These are phyloP conservation scores for Leishmania major DNA, from an alignment of 208 protist species.

Conservation along the genomic window DNA sequence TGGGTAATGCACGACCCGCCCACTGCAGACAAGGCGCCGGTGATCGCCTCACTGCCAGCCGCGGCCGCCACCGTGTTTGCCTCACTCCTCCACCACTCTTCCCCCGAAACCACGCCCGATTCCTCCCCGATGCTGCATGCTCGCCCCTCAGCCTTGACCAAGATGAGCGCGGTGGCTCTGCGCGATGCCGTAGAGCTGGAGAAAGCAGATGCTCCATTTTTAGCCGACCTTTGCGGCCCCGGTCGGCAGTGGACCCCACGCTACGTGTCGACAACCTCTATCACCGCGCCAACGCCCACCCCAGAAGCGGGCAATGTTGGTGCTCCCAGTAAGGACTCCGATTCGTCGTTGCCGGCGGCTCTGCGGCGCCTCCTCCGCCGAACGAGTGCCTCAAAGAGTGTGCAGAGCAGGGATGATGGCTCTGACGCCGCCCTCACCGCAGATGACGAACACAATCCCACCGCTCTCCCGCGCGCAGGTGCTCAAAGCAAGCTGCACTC, in stretches of 20 bases:
- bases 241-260: background rate
- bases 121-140: background rate
- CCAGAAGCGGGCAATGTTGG: background rate
- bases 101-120: background rate
- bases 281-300: background rate
- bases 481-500: background rate
- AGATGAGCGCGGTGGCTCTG: background rate
- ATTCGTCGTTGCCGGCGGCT: background rate
- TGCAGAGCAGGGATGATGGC: background rate
- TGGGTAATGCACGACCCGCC: conserved; percentile 14
- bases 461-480: background rate
- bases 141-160: background rate
- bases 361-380: background rate
- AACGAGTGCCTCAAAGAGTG: background rate
- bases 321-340: background rate
- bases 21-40: background rate
- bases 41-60: background rate
- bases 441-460: background rate
- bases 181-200: background rate
- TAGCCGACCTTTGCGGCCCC: too few species aligned
- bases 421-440: background rate
- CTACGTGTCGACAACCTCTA: background rate
- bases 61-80: background rate
- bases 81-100: background rate
- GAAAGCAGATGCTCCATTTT: background rate